Percentiles rank a stretch among this genome's conserved stretches.
phyloP scores from a whole-genome alignment of 495 filamentous ascomycete genomes.

The Penicillium pulvis region DNA sequence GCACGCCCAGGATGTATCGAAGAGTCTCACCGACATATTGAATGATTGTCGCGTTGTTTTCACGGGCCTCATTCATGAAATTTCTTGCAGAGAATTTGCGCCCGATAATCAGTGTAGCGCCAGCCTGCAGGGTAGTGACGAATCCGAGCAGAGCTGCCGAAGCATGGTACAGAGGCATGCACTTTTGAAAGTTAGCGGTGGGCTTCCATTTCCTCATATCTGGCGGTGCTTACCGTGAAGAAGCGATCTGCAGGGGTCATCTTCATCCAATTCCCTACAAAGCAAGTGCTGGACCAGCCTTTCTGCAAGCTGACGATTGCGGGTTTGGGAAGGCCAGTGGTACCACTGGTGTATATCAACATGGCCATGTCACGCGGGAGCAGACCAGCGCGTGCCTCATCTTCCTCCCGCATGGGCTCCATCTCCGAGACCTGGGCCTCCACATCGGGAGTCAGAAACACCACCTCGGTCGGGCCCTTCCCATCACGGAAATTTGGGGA shows the following conservation, averaged over 20 bases:
- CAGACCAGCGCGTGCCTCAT: conserved; percentile 57
- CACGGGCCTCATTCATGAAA: conserved; percentile 81
- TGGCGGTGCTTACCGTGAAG: conserved; percentile 65
- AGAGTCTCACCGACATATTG: conserved; percentile 97
- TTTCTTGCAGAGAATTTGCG: conserved; percentile 79
- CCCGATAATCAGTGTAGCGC: conserved; percentile 69
- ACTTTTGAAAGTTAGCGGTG: conserved; percentile 32
- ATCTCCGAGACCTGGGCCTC: conserved; percentile 60
- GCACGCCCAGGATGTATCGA: conserved; percentile 80
- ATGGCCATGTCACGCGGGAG: conserved; percentile 62
- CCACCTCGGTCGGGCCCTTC: conserved; percentile 58
- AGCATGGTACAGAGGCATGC: conserved; percentile 94
- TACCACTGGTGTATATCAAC: conserved; percentile 86
- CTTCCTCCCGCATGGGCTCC: conserved; percentile 61
- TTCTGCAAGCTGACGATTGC: conserved; percentile 85
- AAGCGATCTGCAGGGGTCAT: conserved; percentile 65
- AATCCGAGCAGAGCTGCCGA: conserved; percentile 77
- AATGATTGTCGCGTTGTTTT: conserved; percentile 73
- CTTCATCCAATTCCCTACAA: conserved; percentile 58
- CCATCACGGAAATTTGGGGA: conserved; percentile 47
- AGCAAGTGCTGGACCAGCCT: conserved; percentile 50
- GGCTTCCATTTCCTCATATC: not conserved
- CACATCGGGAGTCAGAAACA: conserved; percentile 63
- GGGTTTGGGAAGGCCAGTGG: conserved; percentile 88
- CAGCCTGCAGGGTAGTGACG: conserved; percentile 55